Evolutionary conservation across 306 rosid species (phyloP).

Genomic region (Inga laurina): DNA sequence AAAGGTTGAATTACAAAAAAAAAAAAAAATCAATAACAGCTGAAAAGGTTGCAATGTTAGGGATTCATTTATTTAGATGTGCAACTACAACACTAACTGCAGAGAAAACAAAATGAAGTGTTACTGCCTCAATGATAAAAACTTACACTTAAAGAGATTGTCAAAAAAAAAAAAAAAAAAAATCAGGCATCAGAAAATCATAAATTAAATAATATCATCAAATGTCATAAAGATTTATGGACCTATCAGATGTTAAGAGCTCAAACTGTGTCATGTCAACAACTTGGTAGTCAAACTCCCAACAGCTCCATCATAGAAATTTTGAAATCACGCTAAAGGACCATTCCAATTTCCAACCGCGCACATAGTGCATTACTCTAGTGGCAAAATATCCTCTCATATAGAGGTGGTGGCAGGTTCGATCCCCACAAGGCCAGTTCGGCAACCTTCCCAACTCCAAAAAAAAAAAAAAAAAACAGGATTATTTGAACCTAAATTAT

Average conservation of each 20-base stretch:
- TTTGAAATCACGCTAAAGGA: too few relatives aligned
- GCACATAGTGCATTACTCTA: too few relatives aligned
- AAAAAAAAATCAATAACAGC: slow-evolving; percentile 15
- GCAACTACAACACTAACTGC: slow-evolving; percentile 16
- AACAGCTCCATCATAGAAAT: too few relatives aligned
- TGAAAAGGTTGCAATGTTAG: neutral
- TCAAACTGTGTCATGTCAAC: neutral
- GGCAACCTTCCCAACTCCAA: too few relatives aligned
- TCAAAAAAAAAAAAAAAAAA: neutral
- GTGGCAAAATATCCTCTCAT: too few relatives aligned
- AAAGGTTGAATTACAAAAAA: neutral
- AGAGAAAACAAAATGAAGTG: slow-evolving; percentile 18
- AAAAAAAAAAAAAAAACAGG: too few relatives aligned
- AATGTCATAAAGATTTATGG: neutral
- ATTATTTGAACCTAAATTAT: too few relatives aligned
- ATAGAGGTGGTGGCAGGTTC: too few relatives aligned
- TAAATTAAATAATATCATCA: neutral
- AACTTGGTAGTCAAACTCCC: too few relatives aligned
- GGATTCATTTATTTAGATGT: neutral
- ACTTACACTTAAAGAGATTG: neutral
- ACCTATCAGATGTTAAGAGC: neutral
- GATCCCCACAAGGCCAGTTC: neutral
- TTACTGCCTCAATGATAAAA: neutral
- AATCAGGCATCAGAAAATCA: slow-evolving; percentile 12
- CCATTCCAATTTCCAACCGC: too few relatives aligned